These are phyloP conservation scores for Phialophora macrospora DNA, from an alignment of 2,329 filamentous ascomycete genomes.

Conservation along the genomic window DNA sequence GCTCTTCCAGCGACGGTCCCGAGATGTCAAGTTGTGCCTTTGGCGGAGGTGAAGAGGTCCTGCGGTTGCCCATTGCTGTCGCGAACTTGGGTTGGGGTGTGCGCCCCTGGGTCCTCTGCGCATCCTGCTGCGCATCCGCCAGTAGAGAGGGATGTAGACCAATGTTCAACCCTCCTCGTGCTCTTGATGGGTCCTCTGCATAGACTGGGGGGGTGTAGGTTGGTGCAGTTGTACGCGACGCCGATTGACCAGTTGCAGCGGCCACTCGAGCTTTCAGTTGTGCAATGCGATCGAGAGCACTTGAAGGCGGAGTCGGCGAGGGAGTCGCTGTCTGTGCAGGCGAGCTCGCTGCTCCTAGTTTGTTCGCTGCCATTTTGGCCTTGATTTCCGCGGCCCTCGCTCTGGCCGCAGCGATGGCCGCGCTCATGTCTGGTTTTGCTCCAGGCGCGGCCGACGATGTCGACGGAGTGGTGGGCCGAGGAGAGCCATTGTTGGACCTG, in stretches of 20 bases:
- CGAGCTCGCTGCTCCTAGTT: constrained; percentile 39
- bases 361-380: constrained; percentile 50
- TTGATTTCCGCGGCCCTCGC: constrained; percentile 56
- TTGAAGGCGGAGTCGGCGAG: constrained; percentile 51
- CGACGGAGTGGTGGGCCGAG: constrained; percentile 47
- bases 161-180: constrained; percentile 72
- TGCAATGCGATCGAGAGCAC: constrained; percentile 69
- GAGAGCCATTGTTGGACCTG: constrained; percentile 58
- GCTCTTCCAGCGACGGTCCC: constrained; percentile 62
- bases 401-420: constrained; percentile 54
- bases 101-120: constrained; percentile 48
- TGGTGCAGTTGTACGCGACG: constrained; percentile 47
- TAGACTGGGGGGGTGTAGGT: constrained; percentile 53
- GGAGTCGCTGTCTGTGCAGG: constrained; percentile 37
- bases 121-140: constrained; percentile 52
- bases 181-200: constrained; percentile 56
- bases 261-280: constrained; percentile 80
- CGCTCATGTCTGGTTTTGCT: constrained; percentile 49
- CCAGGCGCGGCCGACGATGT: constrained; percentile 40
- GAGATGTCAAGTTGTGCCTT: constrained; percentile 62
- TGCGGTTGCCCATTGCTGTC: constrained; percentile 60
- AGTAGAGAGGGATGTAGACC: constrained; percentile 77
- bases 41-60: constrained; percentile 51
- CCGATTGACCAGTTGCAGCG: constrained; percentile 66
- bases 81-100: constrained; percentile 57